Conservation (phyloP, 1,284 basidiomycete genomes). For the Puccinia triticina region DNA sequence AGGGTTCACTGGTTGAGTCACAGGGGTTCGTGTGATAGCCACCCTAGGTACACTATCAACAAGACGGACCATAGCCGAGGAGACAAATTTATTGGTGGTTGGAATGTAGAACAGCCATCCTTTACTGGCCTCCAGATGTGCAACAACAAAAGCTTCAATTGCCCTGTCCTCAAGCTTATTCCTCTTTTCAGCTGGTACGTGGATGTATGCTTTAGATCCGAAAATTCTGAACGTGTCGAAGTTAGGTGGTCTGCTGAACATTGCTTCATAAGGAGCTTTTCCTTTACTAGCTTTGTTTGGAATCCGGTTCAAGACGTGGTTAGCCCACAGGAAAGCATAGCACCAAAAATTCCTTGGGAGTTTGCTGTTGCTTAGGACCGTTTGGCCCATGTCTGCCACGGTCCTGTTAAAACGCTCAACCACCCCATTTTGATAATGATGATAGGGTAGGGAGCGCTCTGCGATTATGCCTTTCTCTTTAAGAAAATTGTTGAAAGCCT, state of each 20-base stretch:
- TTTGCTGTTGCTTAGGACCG: background rate
- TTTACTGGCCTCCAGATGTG: background rate
- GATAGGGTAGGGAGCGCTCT: background rate
- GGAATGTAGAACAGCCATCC: slow-evolving; percentile 10
- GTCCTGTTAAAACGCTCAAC: no score
- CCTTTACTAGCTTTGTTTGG: no score
- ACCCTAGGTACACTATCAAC: no score
- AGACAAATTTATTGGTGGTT: background rate
- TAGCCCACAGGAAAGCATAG: background rate
- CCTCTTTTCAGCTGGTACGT: background rate
- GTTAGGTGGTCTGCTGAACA: background rate
- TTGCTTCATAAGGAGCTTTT: no score
- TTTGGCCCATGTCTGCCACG: background rate
- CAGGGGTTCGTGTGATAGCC: no score
- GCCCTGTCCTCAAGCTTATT: background rate
- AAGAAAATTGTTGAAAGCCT: background rate
- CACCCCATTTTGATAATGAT: slow-evolving; percentile 9
- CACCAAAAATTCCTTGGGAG: slow-evolving; percentile 3
- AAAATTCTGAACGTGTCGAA: background rate
- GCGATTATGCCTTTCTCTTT: background rate
- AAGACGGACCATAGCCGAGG: background rate
- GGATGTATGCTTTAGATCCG: background rate
- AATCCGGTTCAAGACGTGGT: no score
- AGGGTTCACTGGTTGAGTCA: background rate
- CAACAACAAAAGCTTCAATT: background rate